Percentiles rank a stretch among this genome's conserved stretches.
Conservation (phyloP, 371 early-diverging fungal genomes). For the Umbelopsis sp. region DNA sequence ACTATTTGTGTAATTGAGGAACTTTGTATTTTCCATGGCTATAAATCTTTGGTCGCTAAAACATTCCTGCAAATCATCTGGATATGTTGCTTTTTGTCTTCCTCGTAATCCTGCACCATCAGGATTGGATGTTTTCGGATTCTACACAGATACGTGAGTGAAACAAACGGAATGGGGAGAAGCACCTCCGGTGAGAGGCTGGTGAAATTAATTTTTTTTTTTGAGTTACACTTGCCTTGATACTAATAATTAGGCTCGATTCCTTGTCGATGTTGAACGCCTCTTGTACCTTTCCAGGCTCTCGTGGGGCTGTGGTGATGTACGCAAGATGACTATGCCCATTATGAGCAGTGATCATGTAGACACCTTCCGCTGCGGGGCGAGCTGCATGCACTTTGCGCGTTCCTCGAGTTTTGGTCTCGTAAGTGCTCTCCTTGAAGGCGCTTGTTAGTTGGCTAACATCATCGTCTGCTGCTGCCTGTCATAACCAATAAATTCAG, state of each 20-base stretch:
- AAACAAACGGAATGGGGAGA: not conserved
- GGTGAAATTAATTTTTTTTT: not conserved
- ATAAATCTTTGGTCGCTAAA: constrained; percentile 41
- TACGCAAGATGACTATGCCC: constrained; percentile 45
- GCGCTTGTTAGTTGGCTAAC: constrained; percentile 28
- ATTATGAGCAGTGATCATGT: constrained; percentile 32
- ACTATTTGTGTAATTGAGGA: constrained; percentile 36
- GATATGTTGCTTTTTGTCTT: constrained; percentile 33
- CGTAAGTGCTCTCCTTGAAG: constrained; percentile 38
- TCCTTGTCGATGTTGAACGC: constrained; percentile 49
- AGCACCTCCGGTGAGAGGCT: not conserved
- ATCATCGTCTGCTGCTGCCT: constrained; percentile 27
- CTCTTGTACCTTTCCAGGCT: constrained; percentile 46
- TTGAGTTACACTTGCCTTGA: constrained; percentile 39
- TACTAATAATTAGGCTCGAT: constrained; percentile 48
- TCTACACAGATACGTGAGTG: constrained; percentile 19
- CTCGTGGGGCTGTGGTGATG: constrained; percentile 36
- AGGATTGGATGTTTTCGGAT: constrained; percentile 31
- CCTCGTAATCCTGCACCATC: constrained; percentile 30
- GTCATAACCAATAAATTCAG: not conserved
- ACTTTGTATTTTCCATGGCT: constrained; percentile 35
- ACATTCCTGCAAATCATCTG: constrained; percentile 24
- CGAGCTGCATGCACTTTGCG: constrained; percentile 37
- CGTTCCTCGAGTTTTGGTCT: constrained; percentile 47
- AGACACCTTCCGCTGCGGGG: constrained; percentile 40